phyloP scores from a whole-genome alignment of 2,329 filamentous ascomycete genomes.

The Botryosphaeria dothidea region DNA sequence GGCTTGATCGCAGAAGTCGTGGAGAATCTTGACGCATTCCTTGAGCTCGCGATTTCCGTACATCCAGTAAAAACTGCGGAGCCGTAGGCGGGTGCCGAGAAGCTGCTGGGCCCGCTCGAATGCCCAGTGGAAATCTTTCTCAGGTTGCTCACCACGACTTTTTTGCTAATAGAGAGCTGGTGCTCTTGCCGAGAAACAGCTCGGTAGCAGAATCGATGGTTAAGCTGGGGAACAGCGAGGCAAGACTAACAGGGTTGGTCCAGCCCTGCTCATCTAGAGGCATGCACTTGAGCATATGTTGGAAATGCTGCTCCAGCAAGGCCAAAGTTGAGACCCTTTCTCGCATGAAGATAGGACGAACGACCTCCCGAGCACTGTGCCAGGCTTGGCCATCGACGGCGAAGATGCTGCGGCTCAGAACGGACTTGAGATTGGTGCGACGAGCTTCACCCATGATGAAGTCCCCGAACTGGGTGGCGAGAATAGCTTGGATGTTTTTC shows the following conservation, averaged over 20 bases:
- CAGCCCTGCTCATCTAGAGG: slow-evolving; percentile 42
- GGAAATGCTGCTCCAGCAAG: slow-evolving; percentile 62
- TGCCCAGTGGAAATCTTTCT: slow-evolving; percentile 1
- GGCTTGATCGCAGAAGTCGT: slow-evolving; percentile 12
- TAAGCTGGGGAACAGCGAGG: slow-evolving; percentile 47
- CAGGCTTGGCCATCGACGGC: slow-evolving; percentile 46
- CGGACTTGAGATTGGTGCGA: slow-evolving; percentile 36
- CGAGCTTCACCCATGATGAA: slow-evolving; percentile 42
- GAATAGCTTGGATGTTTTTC: slow-evolving; percentile 49
- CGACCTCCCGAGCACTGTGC: slow-evolving; percentile 44
- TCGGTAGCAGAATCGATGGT: slow-evolving; percentile 52
- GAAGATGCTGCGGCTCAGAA: slow-evolving; percentile 49
- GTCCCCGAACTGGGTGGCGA: slow-evolving; percentile 48
- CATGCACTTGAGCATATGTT: slow-evolving; percentile 53
- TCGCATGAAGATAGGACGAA: slow-evolving; percentile 56
- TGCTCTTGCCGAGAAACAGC: slow-evolving; percentile 48
- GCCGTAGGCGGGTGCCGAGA: background rate
- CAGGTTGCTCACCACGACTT: background rate
- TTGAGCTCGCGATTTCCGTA: slow-evolving; percentile 2
- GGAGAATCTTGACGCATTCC: background rate
- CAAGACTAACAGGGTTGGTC: slow-evolving; percentile 38
- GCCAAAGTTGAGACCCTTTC: slow-evolving; percentile 55
- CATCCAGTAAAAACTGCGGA: slow-evolving; percentile 1
- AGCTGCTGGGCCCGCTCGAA: slow-evolving; percentile 3
- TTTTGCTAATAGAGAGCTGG: slow-evolving; percentile 33